A percentile compares a stretch with the other conserved stretches of the same genome.
Evolutionary conservation across 2,329 filamentous ascomycete species (phyloP).

Genomic region (Pseudogymnoascus sp.): DNA sequence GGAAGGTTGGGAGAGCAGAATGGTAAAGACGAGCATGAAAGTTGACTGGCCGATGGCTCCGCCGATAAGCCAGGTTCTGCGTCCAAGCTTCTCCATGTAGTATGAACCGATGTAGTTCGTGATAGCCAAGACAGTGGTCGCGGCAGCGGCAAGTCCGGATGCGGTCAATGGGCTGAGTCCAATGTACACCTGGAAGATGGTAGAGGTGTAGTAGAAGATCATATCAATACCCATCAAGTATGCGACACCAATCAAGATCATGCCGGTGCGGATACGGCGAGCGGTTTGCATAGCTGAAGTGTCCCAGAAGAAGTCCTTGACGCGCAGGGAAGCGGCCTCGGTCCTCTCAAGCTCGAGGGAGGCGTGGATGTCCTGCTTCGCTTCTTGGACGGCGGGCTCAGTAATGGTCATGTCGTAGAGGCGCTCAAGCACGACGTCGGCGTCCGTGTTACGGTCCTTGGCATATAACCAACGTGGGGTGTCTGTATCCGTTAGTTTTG

Average conservation of each 20-base stretch:
- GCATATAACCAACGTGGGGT: slow-evolving; percentile 28
- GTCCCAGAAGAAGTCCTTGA: slow-evolving; percentile 6
- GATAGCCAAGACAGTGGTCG: not conserved
- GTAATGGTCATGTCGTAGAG: not conserved
- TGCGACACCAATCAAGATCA: slow-evolving; percentile 6
- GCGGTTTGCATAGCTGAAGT: not conserved
- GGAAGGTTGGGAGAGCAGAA: slow-evolving; percentile 11
- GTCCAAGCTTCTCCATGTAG: slow-evolving; percentile 24
- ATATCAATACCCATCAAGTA: slow-evolving; percentile 14
- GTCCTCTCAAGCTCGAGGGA: slow-evolving; percentile 1
- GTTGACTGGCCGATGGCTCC: slow-evolving; percentile 23
- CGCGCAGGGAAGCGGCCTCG: not conserved
- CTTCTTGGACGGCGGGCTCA: not conserved
- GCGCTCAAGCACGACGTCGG: not conserved
- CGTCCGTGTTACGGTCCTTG: slow-evolving; percentile 11
- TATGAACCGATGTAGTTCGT: slow-evolving; percentile 19
- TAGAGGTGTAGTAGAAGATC: slow-evolving; percentile 15
- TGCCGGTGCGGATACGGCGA: not conserved
- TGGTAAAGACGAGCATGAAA: slow-evolving; percentile 26
- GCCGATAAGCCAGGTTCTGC: slow-evolving; percentile 25
- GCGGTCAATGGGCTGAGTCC: slow-evolving; percentile 11
- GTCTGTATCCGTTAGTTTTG: slow-evolving; percentile 15
- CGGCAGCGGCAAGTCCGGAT: slow-evolving; percentile 10
- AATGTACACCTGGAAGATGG: slow-evolving; percentile 13
- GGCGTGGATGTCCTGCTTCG: not conserved